These are phyloP conservation scores for Ophiostoma australiae DNA, from an alignment of 2,329 filamentous ascomycete genomes.

Conservation along the genomic window DNA sequence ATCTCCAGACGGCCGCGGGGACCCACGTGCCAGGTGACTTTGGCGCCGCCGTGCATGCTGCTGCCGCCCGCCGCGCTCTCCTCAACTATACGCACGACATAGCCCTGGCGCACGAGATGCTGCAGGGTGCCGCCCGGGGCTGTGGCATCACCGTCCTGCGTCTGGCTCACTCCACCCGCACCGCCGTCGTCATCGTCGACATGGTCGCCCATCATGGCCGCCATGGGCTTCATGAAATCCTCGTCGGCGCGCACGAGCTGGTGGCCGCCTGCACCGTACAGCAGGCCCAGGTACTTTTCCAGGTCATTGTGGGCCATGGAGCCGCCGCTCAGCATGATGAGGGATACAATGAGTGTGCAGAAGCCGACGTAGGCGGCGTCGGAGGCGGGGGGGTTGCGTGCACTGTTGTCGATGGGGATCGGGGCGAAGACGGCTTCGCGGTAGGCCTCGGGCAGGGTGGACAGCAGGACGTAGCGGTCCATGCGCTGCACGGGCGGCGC, in stretches of 20 bases:
- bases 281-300: slow-evolving; percentile 50
- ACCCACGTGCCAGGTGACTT: slow-evolving; percentile 77
- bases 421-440: slow-evolving; percentile 41
- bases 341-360: slow-evolving; percentile 71
- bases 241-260: slow-evolving; percentile 43
- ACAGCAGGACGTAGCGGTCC: slow-evolving; percentile 72
- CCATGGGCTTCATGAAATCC: slow-evolving; percentile 58
- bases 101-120: slow-evolving; percentile 74
- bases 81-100: slow-evolving; percentile 71
- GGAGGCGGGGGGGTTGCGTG: slow-evolving; percentile 46
- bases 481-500: slow-evolving; percentile 35
- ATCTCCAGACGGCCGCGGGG: slow-evolving; percentile 82
- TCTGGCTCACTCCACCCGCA: background rate
- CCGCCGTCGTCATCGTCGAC: slow-evolving; percentile 27
- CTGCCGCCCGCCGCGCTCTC: slow-evolving; percentile 36
- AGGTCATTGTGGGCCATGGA: slow-evolving; percentile 73
- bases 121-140: slow-evolving; percentile 34
- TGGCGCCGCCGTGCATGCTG: background rate
- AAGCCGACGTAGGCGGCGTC: slow-evolving; percentile 79
- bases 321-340: slow-evolving; percentile 71
- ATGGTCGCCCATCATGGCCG: slow-evolving; percentile 26
- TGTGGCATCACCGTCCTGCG: slow-evolving; percentile 3
- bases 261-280: slow-evolving; percentile 36
- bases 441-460: slow-evolving; percentile 63
- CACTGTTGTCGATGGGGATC: slow-evolving; percentile 50